phyloP scores from a whole-genome alignment of 1,139 yeast genomes.

The Yarrowia galli region DNA sequence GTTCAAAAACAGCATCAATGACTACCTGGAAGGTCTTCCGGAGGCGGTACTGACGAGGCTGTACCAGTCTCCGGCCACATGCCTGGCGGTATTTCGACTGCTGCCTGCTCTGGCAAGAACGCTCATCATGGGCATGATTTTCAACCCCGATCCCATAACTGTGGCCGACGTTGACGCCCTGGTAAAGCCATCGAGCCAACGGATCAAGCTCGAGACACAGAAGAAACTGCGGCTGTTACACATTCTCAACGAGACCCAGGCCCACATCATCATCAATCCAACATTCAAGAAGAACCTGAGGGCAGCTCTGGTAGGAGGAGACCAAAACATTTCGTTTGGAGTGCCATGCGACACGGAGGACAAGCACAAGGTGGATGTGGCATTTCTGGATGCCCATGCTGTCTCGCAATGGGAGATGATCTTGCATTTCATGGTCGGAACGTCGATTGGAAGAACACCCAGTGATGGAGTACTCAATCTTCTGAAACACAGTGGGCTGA shows the following conservation, averaged over 20 bases:
- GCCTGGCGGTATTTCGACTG: constrained; percentile 86
- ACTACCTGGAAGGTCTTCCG: constrained; percentile 88
- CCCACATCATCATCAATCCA: constrained; percentile 66
- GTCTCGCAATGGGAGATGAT: constrained; percentile 92
- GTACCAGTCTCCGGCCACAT: constrained; percentile 86
- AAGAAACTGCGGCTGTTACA: constrained; percentile 79
- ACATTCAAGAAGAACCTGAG: constrained; percentile 78
- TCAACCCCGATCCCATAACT: constrained; percentile 76
- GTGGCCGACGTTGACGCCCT: constrained; percentile 59
- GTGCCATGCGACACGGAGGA: constrained; percentile 59
- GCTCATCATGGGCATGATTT: constrained; percentile 85
- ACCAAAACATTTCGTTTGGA: constrained; percentile 57
- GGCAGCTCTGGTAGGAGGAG: constrained; percentile 84
- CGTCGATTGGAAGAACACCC: constrained; percentile 63
- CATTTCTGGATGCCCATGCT: constrained; percentile 80
- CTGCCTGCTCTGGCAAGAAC: constrained; percentile 90
- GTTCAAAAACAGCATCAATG: constrained; percentile 71
- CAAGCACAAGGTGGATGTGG: constrained; percentile 63
- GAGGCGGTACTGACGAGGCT: constrained; percentile 80
- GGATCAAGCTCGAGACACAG: constrained; percentile 75
- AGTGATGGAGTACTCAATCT: constrained; percentile 52
- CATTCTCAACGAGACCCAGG: constrained; percentile 69
- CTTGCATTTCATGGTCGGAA: constrained; percentile 96
- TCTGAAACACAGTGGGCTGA: constrained; percentile 73
- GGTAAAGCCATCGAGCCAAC: constrained; percentile 54